Base-by-base conservation (phyloP, 192 early-diverging fungal species). In the Coemansia sp. region DNA sequence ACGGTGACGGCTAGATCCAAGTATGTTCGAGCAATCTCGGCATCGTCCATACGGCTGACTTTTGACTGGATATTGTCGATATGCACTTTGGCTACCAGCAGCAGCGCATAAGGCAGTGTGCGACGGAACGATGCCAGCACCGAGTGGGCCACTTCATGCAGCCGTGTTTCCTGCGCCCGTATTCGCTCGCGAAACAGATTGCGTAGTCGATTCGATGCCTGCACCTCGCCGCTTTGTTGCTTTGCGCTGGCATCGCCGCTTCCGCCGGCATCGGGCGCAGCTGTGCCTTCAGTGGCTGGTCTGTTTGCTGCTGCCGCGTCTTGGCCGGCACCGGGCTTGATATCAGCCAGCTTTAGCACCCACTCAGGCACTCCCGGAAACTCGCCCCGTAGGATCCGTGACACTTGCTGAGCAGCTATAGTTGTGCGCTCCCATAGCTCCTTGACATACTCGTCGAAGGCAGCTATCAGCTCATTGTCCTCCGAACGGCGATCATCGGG, bases 51-150 rank as follows among this genome's bases (percentile, higher is more conserved):
- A 11, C 23, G 44, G 37, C 59, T 49, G 36, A 67, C 33, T 62
- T 67, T 65, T 59, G 67, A 77, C 60, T 77, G 55, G n/a, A 70
- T 77, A 36, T 66, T 77, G 67, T 77, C 73, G 11, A 70, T 37
- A 50, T 77, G 73, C 19, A 77, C 67, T 40, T 77, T 77, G 40
- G 67, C 67, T 5, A 60, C 66, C 48, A 77, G 52, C 45, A 77
- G 42, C 12, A 77, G 58, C 3, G 73, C 62, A 31, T 77, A 77
- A 8, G 73, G 73, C 55, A 77, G 54, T 11, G 73, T 77, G 36
- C 73, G 63, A 23, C 63, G 73, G 56, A 65, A 77, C 2, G 73
- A 77, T 5, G 73, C 56, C 46, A 77, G 61, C 11, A 70, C 73
- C 20, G 73, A 77, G 10, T 58, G 49, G 0, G 67, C 59, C 26